These are phyloP conservation scores for Penicillium pancosmium DNA, from an alignment of 495 filamentous ascomycete species.

Conservation along the genomic window DNA sequence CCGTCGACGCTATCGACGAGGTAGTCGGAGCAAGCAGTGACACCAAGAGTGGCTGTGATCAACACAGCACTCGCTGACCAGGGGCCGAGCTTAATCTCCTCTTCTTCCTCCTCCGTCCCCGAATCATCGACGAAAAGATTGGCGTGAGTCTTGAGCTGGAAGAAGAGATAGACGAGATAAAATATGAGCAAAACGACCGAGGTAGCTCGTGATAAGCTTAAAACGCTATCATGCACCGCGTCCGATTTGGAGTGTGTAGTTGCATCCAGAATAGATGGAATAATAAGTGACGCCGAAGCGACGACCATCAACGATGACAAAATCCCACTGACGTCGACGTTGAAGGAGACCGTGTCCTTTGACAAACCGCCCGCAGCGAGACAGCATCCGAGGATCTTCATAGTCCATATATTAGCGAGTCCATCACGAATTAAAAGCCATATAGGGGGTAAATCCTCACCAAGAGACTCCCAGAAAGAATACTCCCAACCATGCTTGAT, in stretches of 20 bases:
- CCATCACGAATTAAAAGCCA: neutral
- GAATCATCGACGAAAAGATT: conserved; percentile 25
- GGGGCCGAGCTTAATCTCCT: conserved; percentile 11
- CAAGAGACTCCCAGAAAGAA: conserved; percentile 32
- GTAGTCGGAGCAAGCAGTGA: conserved; percentile 34
- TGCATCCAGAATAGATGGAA: conserved; percentile 30
- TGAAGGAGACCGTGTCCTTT: conserved; percentile 24
- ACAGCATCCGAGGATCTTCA: conserved; percentile 27
- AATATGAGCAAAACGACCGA: conserved; percentile 62
- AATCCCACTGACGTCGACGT: conserved; percentile 21
- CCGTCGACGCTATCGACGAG: conserved; percentile 35
- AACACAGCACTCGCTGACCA: conserved; percentile 18
- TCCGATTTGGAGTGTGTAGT: conserved; percentile 18
- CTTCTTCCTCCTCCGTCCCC: conserved; percentile 15
- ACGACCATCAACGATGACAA: conserved; percentile 33
- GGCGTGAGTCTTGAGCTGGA: conserved; percentile 35
- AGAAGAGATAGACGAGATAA: conserved; percentile 72
- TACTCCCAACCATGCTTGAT: conserved; percentile 31
- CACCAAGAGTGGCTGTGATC: conserved; percentile 28
- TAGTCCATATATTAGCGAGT: neutral
- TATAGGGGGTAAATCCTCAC: conserved; percentile 4
- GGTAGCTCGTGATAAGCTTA: conserved; percentile 28
- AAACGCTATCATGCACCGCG: conserved; percentile 52
- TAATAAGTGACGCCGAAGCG: conserved; percentile 25
- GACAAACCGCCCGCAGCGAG: conserved; percentile 25